Evolutionary conservation across 139 green algal species (phyloP).

Genomic region (Auxenochlorella protothecoides): DNA sequence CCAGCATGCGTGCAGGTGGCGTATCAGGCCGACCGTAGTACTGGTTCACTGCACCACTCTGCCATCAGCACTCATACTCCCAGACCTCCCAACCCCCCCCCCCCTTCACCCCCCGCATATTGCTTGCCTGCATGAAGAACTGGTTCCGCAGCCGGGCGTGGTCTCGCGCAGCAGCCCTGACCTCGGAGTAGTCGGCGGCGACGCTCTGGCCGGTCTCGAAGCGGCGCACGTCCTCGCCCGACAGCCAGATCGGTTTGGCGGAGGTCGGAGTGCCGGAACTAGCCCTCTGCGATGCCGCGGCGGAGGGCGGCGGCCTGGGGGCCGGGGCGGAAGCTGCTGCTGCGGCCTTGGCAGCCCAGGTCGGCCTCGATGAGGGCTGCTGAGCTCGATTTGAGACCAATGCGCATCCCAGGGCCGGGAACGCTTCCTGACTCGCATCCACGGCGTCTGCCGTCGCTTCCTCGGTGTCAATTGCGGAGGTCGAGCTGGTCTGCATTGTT

Average conservation of each 20-base stretch:
- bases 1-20: too few relatives aligned
- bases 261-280: neutral
- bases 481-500: too few relatives aligned
- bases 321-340: neutral
- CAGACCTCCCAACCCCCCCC: too few relatives aligned
- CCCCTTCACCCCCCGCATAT: neutral
- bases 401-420: too few relatives aligned
- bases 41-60: too few relatives aligned
- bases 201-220: constrained; percentile 43
- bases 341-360: neutral
- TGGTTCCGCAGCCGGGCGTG: constrained; percentile 52
- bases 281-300: neutral
- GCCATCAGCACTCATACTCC: too few relatives aligned
- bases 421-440: too few relatives aligned
- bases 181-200: constrained; percentile 39
- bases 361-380: too few relatives aligned
- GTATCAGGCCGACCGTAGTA: too few relatives aligned
- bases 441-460: too few relatives aligned
- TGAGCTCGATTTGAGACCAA: too few relatives aligned
- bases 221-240: constrained; percentile 18
- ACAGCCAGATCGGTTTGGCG: neutral
- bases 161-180: constrained; percentile 43
- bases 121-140: constrained; percentile 57
- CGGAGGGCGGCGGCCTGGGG: neutral
- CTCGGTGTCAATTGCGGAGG: too few relatives aligned